Conservation (phyloP, 345 rosid genomes). For the Populus simonii region DNA sequence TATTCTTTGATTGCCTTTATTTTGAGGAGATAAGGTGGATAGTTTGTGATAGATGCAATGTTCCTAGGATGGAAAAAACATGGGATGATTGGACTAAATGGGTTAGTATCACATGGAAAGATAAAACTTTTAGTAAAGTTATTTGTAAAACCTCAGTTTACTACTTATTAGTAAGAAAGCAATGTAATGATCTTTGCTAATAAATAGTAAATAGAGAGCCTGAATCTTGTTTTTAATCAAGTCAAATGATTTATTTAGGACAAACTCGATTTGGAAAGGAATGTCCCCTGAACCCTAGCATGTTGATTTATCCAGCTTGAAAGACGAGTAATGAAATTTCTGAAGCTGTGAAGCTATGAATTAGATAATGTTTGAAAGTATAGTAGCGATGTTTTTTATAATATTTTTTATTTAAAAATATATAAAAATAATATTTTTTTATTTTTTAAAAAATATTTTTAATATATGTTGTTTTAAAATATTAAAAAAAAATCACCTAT, state of each 20-base stretch:
- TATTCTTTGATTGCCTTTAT: not conserved
- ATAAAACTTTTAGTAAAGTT: not conserved
- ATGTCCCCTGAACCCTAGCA: not conserved
- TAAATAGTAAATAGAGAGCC: not conserved
- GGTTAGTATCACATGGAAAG: not conserved
- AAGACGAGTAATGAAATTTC: not conserved
- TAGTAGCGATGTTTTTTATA: no score
- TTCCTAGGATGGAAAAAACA: not conserved
- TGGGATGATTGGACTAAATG: not conserved
- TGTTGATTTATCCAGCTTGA: not conserved
- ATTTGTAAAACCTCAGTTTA: not conserved
- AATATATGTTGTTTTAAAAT: no score
- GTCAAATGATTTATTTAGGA: not conserved
- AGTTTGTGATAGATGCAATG: not conserved
- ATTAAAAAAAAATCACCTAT: no score
- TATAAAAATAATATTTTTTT: no score
- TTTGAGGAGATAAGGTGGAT: not conserved
- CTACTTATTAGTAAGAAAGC: no score
- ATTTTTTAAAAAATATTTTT: no score
- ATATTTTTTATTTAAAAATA: no score
- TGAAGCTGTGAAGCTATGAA: no score
- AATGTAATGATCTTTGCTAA: not conserved
- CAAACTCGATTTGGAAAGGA: no score
- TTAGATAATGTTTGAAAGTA: no score
- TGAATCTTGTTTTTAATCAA: not conserved